Percentiles rank a stretch among this genome's conserved stretches.
Evolutionary conservation across 257 asterid genomes (phyloP).

Genomic region (Rauvolfia tetraphylla): DNA sequence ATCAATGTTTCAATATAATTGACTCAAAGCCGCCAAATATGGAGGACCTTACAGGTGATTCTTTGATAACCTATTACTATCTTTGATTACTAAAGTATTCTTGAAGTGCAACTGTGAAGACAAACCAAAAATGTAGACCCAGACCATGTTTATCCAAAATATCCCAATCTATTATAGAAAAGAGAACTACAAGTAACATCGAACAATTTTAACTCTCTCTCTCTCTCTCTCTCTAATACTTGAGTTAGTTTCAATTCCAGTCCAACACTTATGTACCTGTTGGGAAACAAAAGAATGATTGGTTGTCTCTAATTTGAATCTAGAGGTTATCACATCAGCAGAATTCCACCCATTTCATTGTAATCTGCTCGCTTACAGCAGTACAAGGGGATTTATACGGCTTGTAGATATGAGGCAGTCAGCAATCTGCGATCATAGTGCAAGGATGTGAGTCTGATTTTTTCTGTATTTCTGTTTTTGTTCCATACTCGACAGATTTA

Average conservation of each 20-base stretch:
- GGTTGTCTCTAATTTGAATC: constrained; percentile 24
- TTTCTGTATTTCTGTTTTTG: constrained; percentile 6
- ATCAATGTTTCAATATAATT: constrained; percentile 71
- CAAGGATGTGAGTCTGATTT: constrained; percentile 52
- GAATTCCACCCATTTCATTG: constrained; percentile 80
- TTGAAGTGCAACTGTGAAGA: not conserved
- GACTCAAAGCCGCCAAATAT: constrained; percentile 69
- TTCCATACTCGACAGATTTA: constrained; percentile 2
- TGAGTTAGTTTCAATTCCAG: not conserved
- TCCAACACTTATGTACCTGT: not conserved
- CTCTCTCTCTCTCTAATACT: not conserved
- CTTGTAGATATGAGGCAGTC: constrained; percentile 79
- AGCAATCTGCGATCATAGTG: constrained; percentile 63
- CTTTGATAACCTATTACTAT: not conserved
- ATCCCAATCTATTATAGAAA: not conserved
- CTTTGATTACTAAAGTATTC: not conserved
- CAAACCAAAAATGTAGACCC: not conserved
- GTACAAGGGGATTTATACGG: constrained; percentile 75
- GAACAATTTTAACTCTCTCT: not conserved
- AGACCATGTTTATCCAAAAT: not conserved
- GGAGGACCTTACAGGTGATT: constrained; percentile 77
- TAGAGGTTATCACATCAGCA: constrained; percentile 78
- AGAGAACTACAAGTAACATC: not conserved
- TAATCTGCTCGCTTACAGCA: constrained; percentile 71
- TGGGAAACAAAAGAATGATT: constrained; percentile 22